These are phyloP conservation scores for Ambispora gerdemannii DNA, from an alignment of 192 early-diverging fungal genomes.

Conservation along the genomic window DNA sequence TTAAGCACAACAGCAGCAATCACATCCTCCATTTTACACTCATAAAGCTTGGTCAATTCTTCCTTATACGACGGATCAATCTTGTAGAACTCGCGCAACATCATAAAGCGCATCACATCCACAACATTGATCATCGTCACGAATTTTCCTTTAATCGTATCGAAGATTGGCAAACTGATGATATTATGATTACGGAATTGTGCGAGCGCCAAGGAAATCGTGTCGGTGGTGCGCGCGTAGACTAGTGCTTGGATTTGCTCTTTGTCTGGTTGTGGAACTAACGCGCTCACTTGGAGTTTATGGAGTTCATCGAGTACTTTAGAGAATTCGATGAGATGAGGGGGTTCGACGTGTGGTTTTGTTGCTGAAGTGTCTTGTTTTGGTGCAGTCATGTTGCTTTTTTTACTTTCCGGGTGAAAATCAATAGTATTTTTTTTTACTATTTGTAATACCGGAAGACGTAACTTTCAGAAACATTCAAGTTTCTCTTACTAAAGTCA, in stretches of 20 bases:
- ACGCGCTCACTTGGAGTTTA: neutral
- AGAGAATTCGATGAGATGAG: neutral
- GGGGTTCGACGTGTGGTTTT: neutral
- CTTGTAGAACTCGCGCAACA: neutral
- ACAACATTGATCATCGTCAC: neutral
- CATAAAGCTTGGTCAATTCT: neutral
- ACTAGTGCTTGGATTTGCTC: neutral
- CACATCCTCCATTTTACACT: neutral
- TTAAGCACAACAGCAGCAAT: neutral
- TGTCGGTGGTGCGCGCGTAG: neutral
- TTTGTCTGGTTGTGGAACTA: neutral
- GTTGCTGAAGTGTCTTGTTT: neutral
- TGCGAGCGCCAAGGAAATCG: neutral
- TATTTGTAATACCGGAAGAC: too few species aligned
- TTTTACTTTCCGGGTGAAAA: neutral
- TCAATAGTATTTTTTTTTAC: neutral
- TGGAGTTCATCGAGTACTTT: neutral
- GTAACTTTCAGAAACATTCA: too few species aligned
- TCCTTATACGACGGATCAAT: neutral
- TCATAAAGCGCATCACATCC: neutral
- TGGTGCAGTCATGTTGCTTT: neutral
- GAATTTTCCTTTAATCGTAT: neutral
- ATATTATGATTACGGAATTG: slow-evolving; percentile 13
- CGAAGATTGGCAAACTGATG: neutral
- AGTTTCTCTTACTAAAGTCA: too few species aligned